Conservation (phyloP, 495 filamentous ascomycete species). For the Penicillium paradoxum region DNA sequence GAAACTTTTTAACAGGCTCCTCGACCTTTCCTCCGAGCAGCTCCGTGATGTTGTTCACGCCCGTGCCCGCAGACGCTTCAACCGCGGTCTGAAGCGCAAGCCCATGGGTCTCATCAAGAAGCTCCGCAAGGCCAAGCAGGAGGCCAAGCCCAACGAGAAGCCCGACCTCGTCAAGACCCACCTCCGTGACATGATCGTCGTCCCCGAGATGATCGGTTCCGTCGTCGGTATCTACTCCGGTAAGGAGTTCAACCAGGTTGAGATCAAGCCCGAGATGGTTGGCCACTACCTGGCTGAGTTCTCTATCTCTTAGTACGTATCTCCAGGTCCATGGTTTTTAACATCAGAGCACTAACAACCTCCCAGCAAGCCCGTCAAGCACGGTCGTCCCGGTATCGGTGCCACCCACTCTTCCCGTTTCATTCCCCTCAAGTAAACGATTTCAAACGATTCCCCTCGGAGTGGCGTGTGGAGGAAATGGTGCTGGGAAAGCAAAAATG, state of each 20-base stretch:
- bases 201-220: conserved; percentile 97
- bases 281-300: conserved; percentile 99
- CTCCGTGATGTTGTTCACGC: conserved; percentile 99
- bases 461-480: conserved; percentile 40
- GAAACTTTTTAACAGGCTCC: conserved; percentile 57
- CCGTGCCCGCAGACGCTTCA: conserved; percentile 96
- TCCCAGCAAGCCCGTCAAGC: conserved; percentile 96
- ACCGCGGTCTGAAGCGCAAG: conserved; percentile 99
- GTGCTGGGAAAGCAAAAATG: conserved; percentile 39
- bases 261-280: conserved; percentile 99
- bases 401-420: conserved; percentile 99
- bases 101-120: conserved; percentile 99
- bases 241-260: conserved; percentile 99
- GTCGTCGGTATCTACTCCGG: conserved; percentile 99
- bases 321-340: conserved; percentile 21
- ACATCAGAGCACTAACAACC: conserved; percentile 29
- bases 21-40: conserved; percentile 96
- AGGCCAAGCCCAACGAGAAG: conserved; percentile 99
- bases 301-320: conserved; percentile 96
- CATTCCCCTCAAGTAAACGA: conserved; percentile 95
- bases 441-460: conserved; percentile 39
- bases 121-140: conserved; percentile 98
- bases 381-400: conserved; percentile 99
- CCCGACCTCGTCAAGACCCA: conserved; percentile 98
- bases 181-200: conserved; percentile 98